phyloP scores from a whole-genome alignment of 179 eudicot species.

The Sideroxylon spinosum region DNA sequence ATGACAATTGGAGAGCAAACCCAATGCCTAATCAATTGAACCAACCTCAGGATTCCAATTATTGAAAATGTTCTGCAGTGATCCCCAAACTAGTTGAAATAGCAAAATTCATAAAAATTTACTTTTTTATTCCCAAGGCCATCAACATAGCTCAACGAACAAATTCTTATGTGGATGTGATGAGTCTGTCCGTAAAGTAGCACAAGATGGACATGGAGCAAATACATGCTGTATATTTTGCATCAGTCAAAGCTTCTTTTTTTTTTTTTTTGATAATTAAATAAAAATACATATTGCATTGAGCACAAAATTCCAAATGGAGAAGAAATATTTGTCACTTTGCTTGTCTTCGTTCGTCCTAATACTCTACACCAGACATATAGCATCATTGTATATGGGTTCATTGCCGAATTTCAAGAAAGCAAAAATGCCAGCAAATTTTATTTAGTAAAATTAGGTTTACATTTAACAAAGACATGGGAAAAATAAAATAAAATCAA shows the following conservation, averaged over 20 bases:
- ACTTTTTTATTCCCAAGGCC: neutral
- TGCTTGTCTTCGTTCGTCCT: no score
- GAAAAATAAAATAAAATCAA: neutral
- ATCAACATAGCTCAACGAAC: neutral
- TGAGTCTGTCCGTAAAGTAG: no score
- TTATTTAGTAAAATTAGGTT: neutral
- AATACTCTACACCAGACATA: no score
- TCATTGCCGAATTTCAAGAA: neutral
- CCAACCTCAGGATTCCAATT: neutral
- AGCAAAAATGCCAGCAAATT: neutral
- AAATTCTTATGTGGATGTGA: no score
- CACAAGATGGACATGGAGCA: neutral
- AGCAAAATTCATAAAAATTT: no score
- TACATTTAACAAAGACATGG: neutral
- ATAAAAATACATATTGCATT: neutral
- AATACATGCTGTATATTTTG: neutral
- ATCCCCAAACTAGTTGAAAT: no score
- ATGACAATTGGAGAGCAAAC: no score
- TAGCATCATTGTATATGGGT: no score
- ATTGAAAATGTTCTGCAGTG: no score
- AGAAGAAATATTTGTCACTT: neutral
- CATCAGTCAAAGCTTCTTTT: neutral
- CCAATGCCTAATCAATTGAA: no score
- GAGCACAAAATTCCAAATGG: neutral
- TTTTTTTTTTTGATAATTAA: no score